Evolutionary conservation across 2,329 filamentous ascomycete species (phyloP), one percentile per base, ranked within the genome.

Genomic region (Ascochyta lentis): DNA sequence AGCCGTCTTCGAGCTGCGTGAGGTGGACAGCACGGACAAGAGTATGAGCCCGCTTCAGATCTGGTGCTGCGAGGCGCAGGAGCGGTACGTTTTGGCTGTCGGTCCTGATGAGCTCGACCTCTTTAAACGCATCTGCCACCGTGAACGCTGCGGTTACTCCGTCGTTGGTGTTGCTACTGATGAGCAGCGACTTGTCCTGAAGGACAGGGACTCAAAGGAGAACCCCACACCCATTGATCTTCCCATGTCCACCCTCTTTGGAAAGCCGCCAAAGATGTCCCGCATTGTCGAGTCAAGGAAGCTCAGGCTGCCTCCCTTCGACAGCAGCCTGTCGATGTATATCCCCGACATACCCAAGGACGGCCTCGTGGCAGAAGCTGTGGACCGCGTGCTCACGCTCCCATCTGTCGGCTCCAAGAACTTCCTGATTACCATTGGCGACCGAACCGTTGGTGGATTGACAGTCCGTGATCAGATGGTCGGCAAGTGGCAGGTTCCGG

Each of bases 51-150:
- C 95, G 19, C 85, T 99, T 54, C 91, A 98, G 73, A 96, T 99
- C 42, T 98, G 94, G 93, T 97, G 95, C 76, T 96, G 94, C 67
- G 94, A 98, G 75, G 92, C 95, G 0, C 95, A 99, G 74, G 95
- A 99, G 77, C 85, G 95, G 74, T 99, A 99, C 69, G 95, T 99
- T 7, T 81, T 99, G 67, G 88, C 96, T 8, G 87, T 99, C 59
- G 92, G 93, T 58, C 85, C 86, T 47, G 89, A 95, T 19, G 84
- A 87, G 49, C 84, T 98, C 69, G 92, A 94, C 67, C 80, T 80
- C 22, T 89, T 89, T 76, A 84, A 82, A 62, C 79, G 87, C 77
- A 81, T 99, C 66, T 81, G 80, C 75, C 84, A 89, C 60, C 86
- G 95, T 72, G 95, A 99, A 74, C 87, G 93, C 50, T 98, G 94